Evolutionary conservation across 768 basidiomycete species (phyloP), one percentile per base, ranked within the genome.

Genomic region (Podaxis sp.): DNA sequence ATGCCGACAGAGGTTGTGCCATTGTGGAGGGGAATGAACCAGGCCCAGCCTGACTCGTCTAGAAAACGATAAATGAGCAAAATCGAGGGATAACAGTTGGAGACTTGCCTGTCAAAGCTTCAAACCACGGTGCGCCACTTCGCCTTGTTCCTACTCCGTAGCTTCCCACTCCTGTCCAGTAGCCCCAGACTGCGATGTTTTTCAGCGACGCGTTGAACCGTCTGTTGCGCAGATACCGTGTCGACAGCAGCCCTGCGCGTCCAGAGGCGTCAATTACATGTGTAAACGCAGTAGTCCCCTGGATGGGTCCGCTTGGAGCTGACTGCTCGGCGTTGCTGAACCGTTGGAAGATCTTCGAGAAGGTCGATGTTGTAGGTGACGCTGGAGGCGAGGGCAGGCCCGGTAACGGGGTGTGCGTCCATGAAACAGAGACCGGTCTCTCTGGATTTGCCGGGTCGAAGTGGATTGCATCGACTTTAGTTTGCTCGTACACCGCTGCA

Each of bases 111-210:
- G 83, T 85, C 48, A 91, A 73, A 4, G 89, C 87, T 71, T 92
- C 90, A 66, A 88, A 88, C 83, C 84, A 86, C 10, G 87, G 87
- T 0, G 86, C 79, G 8, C 86, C 85, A 70, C 83, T 76, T 44
- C 86, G 77, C 17, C 70, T 53, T 2, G 84, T 82, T 46, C 80
- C 81, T 26, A 63, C 62, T 3, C 82, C 84, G 68, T 88, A 92
- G 38, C 75, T 77, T 15, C 74, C 79, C 0, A 80, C 80, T 20
- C 80, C 78, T 41, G 71, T 77, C 89, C 89, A 93, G 67, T 93
- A 92, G 3, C 85, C 90, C 90, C 90, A 93, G 22, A 88, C 77
- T 2, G 90, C 90, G 15, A 91, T 79, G 67, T 93, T 93, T 69
- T 84, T 87, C 58, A 93, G 69, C 3, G 86, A 85, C 38, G 82